A percentile compares a stretch with the other conserved stretches of the same genome.
These are phyloP conservation scores for Xylariaceae sp. DNA, from an alignment of 2,329 filamentous ascomycete genomes.

Conservation along the genomic window DNA sequence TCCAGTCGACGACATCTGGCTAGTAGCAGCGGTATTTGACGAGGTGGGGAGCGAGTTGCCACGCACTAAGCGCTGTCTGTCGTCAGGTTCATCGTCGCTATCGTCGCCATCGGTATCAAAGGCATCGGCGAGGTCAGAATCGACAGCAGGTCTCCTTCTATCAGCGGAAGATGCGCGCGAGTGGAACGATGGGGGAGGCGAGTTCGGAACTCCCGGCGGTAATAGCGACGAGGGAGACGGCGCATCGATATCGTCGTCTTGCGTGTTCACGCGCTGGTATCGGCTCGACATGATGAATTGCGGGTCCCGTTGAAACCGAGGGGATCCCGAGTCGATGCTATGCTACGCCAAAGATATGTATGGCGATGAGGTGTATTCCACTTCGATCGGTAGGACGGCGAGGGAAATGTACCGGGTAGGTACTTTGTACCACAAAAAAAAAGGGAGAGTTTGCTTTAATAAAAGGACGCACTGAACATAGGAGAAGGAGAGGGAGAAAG, in stretches of 20 bases:
- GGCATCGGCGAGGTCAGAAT: conserved; percentile 82
- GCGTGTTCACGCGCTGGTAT: conserved; percentile 56
- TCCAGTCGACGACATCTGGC: conserved; percentile 17
- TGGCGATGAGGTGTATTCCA: not conserved
- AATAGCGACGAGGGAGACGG: conserved; percentile 31
- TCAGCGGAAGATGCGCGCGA: conserved; percentile 70
- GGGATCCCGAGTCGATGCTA: not conserved
- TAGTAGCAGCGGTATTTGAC: conserved; percentile 15
- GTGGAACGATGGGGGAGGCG: conserved; percentile 78
- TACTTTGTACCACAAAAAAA: not conserved
- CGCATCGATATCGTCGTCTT: conserved; percentile 46
- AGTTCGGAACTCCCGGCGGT: conserved; percentile 44
- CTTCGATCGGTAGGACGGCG: not conserved
- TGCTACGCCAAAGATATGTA: not conserved
- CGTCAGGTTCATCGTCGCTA: conserved; percentile 68
- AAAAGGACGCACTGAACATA: not conserved
- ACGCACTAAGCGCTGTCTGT: conserved; percentile 80
- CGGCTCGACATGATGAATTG: conserved; percentile 44
- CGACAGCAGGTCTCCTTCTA: conserved; percentile 45
- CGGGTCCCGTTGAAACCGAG: not conserved
- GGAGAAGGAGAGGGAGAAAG: not conserved
- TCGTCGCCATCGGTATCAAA: conserved; percentile 78
- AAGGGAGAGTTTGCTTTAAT: not conserved
- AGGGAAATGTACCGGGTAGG: not conserved
- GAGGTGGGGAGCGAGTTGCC: conserved; percentile 43